Evolutionary conservation across 805 yeast species (phyloP).

Genomic region (Lachancea dasiensis): DNA sequence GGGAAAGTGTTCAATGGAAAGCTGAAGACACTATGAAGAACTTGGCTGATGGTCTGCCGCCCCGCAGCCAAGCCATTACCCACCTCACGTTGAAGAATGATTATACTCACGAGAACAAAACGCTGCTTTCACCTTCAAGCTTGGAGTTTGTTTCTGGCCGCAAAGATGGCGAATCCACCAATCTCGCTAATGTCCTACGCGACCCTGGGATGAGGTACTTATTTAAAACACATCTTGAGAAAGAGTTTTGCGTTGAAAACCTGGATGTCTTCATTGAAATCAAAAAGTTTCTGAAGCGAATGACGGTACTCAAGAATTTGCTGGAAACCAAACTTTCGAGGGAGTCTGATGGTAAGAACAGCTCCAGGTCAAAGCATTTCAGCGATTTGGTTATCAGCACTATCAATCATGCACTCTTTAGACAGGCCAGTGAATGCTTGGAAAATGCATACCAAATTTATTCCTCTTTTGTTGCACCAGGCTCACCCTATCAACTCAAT

Average conservation of each 20-base stretch:
- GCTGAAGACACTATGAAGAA: conserved; percentile 8
- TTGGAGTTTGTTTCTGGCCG: neutral
- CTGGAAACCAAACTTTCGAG: conserved; percentile 22
- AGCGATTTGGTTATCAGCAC: conserved; percentile 28
- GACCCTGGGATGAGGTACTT: conserved; percentile 75
- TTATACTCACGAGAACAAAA: neutral
- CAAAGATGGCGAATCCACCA: conserved; percentile 3
- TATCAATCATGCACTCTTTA: conserved; percentile 36
- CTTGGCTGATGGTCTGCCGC: neutral
- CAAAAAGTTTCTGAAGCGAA: conserved; percentile 43
- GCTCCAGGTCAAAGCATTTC: conserved; percentile 9
- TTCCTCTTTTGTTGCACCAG: conserved; percentile 55
- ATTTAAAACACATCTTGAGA: conserved; percentile 59
- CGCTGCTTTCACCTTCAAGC: neutral
- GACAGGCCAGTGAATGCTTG: conserved; percentile 48
- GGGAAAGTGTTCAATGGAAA: conserved; percentile 32
- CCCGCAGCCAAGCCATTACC: neutral
- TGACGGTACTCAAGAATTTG: conserved; percentile 39
- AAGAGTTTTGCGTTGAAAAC: conserved; percentile 67
- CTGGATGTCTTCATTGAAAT: conserved; percentile 64
- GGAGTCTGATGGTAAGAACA: conserved; percentile 12
- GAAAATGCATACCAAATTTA: conserved; percentile 60
- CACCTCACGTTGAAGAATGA: neutral
- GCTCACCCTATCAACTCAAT: conserved; percentile 66
- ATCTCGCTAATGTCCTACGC: conserved; percentile 40